Evolutionary conservation across 169 alveolate genomes (phyloP).

Genomic region (Eimeria sp.): DNA sequence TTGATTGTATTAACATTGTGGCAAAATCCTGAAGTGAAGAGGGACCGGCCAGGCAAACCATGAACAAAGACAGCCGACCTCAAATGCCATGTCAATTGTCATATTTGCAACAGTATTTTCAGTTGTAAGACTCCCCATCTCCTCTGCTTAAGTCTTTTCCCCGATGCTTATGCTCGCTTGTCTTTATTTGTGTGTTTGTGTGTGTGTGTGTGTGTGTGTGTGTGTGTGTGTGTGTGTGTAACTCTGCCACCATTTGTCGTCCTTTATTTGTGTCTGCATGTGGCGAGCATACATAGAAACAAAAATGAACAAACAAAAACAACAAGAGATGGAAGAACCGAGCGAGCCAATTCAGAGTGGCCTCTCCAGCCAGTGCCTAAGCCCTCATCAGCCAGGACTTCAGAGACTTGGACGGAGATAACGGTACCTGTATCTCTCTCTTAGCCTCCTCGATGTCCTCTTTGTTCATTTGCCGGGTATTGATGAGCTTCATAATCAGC

Average conservation of each 20-base stretch:
- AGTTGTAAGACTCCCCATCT: neutral
- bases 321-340: neutral
- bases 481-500: constrained; percentile 79
- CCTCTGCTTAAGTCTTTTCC: neutral
- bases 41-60: too few relatives aligned
- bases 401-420: neutral
- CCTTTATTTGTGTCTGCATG: neutral
- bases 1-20: too few relatives aligned
- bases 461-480: constrained; percentile 74
- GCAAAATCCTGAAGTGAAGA: too few relatives aligned
- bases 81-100: neutral
- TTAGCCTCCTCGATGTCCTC: constrained; percentile 81
- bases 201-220: neutral
- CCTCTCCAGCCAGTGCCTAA: neutral
- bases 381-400: neutral
- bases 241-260: neutral
- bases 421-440: constrained; percentile 71
- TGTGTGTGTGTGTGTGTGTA: neutral
- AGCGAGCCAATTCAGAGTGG: neutral
- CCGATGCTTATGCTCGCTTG: neutral
- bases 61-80: too few relatives aligned
- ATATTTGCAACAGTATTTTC: neutral
- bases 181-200: neutral
- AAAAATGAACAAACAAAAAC: neutral
- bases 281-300: neutral